Base-by-base conservation (phyloP, 164 flowering plant species). In the grape (Vitis vinifera) region DNA sequence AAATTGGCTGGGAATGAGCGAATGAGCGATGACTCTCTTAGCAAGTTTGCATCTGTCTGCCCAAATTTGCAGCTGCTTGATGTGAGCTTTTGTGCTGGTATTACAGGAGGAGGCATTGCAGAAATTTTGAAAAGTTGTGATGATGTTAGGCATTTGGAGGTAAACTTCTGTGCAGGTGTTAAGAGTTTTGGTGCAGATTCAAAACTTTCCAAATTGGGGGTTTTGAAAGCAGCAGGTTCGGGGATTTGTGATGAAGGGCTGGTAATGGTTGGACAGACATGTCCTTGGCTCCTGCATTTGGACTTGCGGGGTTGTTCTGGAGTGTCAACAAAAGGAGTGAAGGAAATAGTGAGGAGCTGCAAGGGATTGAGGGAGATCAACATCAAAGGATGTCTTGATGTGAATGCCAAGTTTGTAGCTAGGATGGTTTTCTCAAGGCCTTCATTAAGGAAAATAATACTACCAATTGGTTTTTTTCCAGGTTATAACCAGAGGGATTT, bases 291-390 rank as follows among this genome's bases (percentile, higher is more conserved):
- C 7, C 16, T 60, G 65, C 31, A 62, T 31, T 71, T 90, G 78
- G 76, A 84, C 56, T 59, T 88, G 78, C 74, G 67, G 13, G 66
- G 79, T 4, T 88, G 92, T 62, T 62, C 63, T 44, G 76, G 70
- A 60, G 79, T 88, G 70, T 81, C 88, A 8, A 53, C 70, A 2
- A 71, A 48, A 59, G 89, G 88, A 16, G 76, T 90, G 65, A 74
- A 78, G 76, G 85, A 76, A 67, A 71, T 86, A 19, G 72, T 89
- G 53, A 23, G 15, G 50, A 68, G 58, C 3, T 87, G 94, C 72
- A 72, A 44, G 31, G 59, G 15, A 17, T 62, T 89, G 80, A 89
- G 82, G 76, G 88, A 83, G 74, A 64, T 90, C 70, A 84, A 77
- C 52, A 63, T 88, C 81, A 78, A 55, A 23, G 61, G 68, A 10